Evolutionary conservation across 1,284 basidiomycete species (phyloP).

Genomic region (Ganoderma lucidum): DNA sequence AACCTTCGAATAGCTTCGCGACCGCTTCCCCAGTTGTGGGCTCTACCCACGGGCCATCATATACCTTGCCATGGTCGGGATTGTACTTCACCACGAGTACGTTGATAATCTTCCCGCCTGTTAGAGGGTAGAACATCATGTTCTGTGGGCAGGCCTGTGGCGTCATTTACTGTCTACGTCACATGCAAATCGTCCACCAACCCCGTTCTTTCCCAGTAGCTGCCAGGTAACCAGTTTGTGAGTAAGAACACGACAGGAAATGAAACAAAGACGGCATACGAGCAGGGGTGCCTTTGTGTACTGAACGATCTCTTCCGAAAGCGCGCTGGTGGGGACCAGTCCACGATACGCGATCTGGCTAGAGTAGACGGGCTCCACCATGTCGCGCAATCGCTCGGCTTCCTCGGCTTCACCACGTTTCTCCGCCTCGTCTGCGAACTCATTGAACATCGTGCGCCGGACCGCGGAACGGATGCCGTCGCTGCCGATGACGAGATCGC

Average conservation of each 20-base stretch:
- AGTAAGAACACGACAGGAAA: background rate
- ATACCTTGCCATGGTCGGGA: slow-evolving; percentile 27
- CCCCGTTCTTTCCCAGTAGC: slow-evolving; percentile 13
- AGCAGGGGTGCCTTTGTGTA: background rate
- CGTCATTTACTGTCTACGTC: background rate
- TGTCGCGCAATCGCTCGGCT: background rate
- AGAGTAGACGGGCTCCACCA: slow-evolving; percentile 4
- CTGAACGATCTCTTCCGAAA: slow-evolving; percentile 5
- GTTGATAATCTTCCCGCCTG: slow-evolving; percentile 27
- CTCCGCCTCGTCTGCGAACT: slow-evolving; percentile 22
- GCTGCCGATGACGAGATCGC: slow-evolving; percentile 60
- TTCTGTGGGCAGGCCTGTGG: background rate
- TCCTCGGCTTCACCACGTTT: slow-evolving; percentile 27
- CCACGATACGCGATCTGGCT: slow-evolving; percentile 12
- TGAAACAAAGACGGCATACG: no score
- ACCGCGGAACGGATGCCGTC: slow-evolving; percentile 58
- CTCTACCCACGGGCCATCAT: slow-evolving; percentile 36
- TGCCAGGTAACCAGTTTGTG: background rate
- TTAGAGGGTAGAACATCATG: slow-evolving; percentile 19
- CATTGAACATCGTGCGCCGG: slow-evolving; percentile 31
- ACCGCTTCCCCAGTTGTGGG: slow-evolving; percentile 32
- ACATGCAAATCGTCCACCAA: background rate
- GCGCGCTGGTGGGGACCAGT: background rate
- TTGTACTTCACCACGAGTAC: slow-evolving; percentile 34
- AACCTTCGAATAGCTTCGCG: slow-evolving; percentile 29